Evolutionary conservation across 495 filamentous ascomycete genomes (phyloP), one percentile per base, ranked within the genome.

Genomic region (Podospora pseudocomata): DNA sequence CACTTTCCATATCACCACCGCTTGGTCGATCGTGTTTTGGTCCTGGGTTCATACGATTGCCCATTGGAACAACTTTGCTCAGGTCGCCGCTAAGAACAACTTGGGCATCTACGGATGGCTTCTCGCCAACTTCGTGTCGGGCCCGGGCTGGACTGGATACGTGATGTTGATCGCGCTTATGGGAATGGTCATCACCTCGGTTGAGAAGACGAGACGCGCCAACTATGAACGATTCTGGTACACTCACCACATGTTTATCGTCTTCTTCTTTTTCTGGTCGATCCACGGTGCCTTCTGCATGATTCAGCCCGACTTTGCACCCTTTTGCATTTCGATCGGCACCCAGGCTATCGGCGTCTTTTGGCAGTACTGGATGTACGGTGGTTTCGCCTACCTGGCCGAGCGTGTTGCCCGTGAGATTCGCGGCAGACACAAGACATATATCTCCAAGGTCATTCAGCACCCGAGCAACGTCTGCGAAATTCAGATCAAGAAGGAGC

Each of bases 151-250:
- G 91, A 87, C 88, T 53, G 91, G 91, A 67, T 91, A 92, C 75
- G 82, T 92, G 68, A 91, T 93, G 91, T 79, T 92, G 70, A 81
- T 87, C 58, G 84, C 83, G 30, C 76, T 93, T 63, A 89, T 87
- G 80, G 81, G 83, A 49, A 91, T 92, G 82, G 87, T 86, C 5
- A 70, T 85, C 39, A 92, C 91, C 16, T 90, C 90, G 49, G 79
- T 89, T 39, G 88, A 91, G 76, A 89, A 87, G 80, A 84, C 85
- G 53, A 83, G 88, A 30, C 85, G 88, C 60, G 87, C 86, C 34
- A 90, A 91, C 76, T 92, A 90, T 75, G 90, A 91, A 75, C 88
- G 89, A 56, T 92, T 92, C 83, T 92, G 90, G 88, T 92, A 89
- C 75, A 90, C 88, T 15, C 90, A 92, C 71, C 90, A 91, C 76